phyloP scores from a whole-genome alignment of 1,139 yeast genomes.

The Yamadazyma mexicana region DNA sequence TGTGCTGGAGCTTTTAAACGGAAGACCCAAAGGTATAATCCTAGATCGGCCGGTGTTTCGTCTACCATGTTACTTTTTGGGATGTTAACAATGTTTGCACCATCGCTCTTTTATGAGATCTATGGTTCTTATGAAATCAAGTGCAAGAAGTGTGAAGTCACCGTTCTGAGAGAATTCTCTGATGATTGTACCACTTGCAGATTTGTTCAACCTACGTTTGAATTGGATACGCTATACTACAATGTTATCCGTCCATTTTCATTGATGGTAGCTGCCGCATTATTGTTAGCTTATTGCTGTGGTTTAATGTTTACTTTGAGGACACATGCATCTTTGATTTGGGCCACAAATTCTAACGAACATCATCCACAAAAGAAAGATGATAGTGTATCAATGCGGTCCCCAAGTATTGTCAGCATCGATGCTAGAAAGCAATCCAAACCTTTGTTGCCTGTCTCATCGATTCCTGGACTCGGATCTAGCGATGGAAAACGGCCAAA shows the following conservation, averaged over 20 bases:
- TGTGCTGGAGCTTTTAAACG: constrained; percentile 92
- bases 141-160: constrained; percentile 52
- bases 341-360: constrained; percentile 63
- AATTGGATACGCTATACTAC: constrained; percentile 63
- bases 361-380: constrained; percentile 21
- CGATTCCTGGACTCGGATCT: neutral
- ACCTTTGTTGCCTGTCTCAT: constrained; percentile 9
- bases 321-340: constrained; percentile 94
- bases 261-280: constrained; percentile 71
- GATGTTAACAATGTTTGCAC: constrained; percentile 88
- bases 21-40: constrained; percentile 93
- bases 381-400: constrained; percentile 13
- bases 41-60: constrained; percentile 94
- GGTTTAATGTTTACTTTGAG: constrained; percentile 91
- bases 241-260: constrained; percentile 78
- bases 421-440: constrained; percentile 19
- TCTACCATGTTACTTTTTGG: constrained; percentile 94
- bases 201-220: constrained; percentile 73
- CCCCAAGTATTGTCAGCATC: constrained; percentile 27
- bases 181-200: constrained; percentile 71
- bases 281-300: constrained; percentile 83
- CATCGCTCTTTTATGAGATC: constrained; percentile 85
- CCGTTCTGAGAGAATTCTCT: neutral
- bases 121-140: constrained; percentile 84
- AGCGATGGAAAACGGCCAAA: neutral